Evolutionary conservation across 2,329 filamentous ascomycete species (phyloP).

Genomic region (Colletotrichum shisoi): DNA sequence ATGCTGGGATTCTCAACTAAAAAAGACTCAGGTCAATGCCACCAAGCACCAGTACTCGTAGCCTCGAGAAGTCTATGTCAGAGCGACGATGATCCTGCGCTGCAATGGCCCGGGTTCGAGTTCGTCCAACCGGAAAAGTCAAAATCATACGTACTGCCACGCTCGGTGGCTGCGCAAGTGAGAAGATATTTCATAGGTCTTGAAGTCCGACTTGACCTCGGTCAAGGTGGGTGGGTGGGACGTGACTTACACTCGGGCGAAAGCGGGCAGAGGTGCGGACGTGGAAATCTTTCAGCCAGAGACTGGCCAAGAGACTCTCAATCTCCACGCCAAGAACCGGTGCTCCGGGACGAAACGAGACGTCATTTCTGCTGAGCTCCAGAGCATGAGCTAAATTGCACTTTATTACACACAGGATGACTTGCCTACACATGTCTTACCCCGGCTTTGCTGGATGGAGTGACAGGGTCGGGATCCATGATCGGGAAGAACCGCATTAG

Average conservation of each 20-base stretch:
- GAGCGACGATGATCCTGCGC: background rate
- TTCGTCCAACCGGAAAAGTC: background rate
- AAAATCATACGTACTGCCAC: background rate
- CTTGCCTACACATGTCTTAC: slow-evolving; percentile 32
- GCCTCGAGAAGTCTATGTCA: background rate
- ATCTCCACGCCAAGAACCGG: slow-evolving; percentile 15
- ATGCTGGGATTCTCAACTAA: too few species aligned
- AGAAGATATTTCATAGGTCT: background rate
- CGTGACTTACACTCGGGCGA: slow-evolving; percentile 8
- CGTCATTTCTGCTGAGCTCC: slow-evolving; percentile 25
- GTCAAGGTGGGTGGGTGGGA: background rate
- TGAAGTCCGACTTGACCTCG: background rate
- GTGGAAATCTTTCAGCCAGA: background rate
- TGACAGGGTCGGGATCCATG: slow-evolving; percentile 38
- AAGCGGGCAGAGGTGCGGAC: slow-evolving; percentile 8
- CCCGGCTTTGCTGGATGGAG: slow-evolving; percentile 36
- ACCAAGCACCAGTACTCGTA: background rate
- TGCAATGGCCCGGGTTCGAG: background rate
- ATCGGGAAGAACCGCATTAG: slow-evolving; percentile 40
- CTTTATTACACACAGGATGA: slow-evolving; percentile 20
- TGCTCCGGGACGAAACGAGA: slow-evolving; percentile 13
- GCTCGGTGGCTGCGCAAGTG: background rate
- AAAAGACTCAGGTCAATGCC: too few species aligned
- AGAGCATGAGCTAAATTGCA: slow-evolving; percentile 13
- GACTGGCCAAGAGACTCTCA: background rate